Conservation (phyloP, 257 asterid species). For the Solanum chilense region DNA sequence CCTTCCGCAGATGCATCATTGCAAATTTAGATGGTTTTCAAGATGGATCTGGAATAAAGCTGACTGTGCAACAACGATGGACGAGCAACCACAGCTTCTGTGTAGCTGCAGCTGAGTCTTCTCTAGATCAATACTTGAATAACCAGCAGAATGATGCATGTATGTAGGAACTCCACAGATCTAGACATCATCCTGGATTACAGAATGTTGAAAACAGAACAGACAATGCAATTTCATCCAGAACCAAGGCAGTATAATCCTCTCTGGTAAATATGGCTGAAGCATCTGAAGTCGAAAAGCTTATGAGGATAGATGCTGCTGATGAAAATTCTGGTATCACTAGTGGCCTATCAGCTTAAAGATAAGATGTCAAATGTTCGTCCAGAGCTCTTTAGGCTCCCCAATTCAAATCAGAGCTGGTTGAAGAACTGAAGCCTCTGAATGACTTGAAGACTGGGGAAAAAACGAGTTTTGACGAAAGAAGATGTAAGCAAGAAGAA, state of each 20-base stretch:
- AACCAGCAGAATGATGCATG: background rate
- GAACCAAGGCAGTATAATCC: background rate
- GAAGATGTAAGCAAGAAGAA: background rate
- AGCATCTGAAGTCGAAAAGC: background rate
- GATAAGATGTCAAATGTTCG: background rate
- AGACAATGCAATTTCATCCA: background rate
- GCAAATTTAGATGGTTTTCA: conserved; percentile 2
- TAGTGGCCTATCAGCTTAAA: background rate
- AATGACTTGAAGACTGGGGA: background rate
- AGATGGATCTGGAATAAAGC: conserved; percentile 4
- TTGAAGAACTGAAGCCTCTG: background rate
- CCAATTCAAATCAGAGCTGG: background rate
- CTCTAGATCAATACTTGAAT: conserved; percentile 1
- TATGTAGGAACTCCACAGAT: background rate
- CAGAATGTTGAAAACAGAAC: background rate
- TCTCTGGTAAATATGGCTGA: background rate
- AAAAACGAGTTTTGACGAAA: background rate
- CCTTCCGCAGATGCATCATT: conserved; percentile 8
- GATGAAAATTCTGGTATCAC: background rate
- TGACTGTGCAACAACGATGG: conserved; percentile 2
- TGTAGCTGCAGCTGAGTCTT: background rate
- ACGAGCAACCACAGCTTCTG: conserved; percentile 1
- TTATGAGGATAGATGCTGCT: background rate
- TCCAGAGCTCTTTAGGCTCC: background rate
- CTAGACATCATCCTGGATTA: background rate